Conservation (phyloP, 2,329 filamentous ascomycete genomes). For the Arthrobotrys megalospora region DNA sequence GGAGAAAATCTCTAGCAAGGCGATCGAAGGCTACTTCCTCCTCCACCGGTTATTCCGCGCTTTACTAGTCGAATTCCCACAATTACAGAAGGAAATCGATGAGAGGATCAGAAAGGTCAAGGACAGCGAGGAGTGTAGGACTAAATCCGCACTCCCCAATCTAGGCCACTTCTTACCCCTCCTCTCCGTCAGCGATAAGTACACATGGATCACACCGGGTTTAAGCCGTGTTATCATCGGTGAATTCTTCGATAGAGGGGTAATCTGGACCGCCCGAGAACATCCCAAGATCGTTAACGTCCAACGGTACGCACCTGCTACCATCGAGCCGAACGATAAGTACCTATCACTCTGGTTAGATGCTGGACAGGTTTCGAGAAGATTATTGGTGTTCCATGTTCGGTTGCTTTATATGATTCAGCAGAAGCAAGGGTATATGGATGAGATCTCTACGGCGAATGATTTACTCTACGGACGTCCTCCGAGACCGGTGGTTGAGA, state of each 20-base stretch:
- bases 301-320: conserved; percentile 18
- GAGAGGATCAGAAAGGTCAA: conserved; percentile 38
- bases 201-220: conserved; percentile 52
- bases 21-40: conserved; percentile 57
- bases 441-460: conserved; percentile 53
- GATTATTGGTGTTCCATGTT: conserved; percentile 53
- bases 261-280: conserved; percentile 56
- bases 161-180: conserved; percentile 48
- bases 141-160: conserved; percentile 43
- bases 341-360: conserved; percentile 45
- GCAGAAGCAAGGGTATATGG: conserved; percentile 37
- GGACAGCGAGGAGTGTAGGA: conserved; percentile 22
- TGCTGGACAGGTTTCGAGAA: conserved; percentile 40
- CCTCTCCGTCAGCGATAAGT: conserved; percentile 41
- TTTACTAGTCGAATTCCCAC: conserved; percentile 39
- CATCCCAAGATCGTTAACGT: conserved; percentile 48
- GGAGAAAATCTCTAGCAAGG: conserved; percentile 52
- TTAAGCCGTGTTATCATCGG: conserved; percentile 47
- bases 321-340: conserved; percentile 32
- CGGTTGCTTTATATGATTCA: conserved; percentile 42
- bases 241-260: conserved; percentile 52
- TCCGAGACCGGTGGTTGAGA: conserved; percentile 43
- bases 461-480: conserved; percentile 53
- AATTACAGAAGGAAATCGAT: conserved; percentile 44
- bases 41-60: conserved; percentile 51